These are phyloP conservation scores for Naganishia friedmannii DNA, from an alignment of 768 basidiomycete species.

Conservation along the genomic window DNA sequence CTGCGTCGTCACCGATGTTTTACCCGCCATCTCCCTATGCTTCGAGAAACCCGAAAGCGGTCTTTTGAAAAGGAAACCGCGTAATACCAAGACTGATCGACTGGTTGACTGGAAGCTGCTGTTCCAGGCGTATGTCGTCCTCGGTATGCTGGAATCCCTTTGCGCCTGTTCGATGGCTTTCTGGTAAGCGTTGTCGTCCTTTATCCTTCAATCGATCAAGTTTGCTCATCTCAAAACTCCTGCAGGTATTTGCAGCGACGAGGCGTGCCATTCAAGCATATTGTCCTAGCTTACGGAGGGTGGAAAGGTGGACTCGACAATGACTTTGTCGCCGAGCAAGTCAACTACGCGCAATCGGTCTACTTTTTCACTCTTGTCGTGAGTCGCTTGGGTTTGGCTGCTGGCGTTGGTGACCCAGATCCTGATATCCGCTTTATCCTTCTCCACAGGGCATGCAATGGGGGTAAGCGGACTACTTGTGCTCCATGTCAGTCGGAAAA, in stretches of 20 bases:
- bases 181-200: conserved; percentile 43
- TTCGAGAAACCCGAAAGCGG: conserved; percentile 65
- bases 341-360: conserved; percentile 59
- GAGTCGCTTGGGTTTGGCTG: neutral
- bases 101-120: conserved; percentile 60
- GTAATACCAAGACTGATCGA: conserved; percentile 61
- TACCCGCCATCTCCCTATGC: conserved; percentile 60
- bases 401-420: too few species aligned
- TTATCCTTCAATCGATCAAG: neutral
- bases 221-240: conserved; percentile 19
- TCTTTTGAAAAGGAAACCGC: conserved; percentile 60
- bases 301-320: conserved; percentile 27
- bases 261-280: conserved; percentile 41
- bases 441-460: conserved; percentile 59
- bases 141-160: conserved; percentile 58
- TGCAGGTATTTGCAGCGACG: conserved; percentile 53
- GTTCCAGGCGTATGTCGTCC: conserved; percentile 62
- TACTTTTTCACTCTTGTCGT: conserved; percentile 55
- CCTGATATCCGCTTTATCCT: neutral
- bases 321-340: conserved; percentile 43
- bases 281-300: conserved; percentile 18
- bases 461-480: conserved; percentile 46
- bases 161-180: conserved; percentile 59
- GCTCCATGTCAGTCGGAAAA: neutral
- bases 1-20: conserved; percentile 62